Conservation (phyloP, 805 yeast species). For the Candida coquimbonensis region DNA sequence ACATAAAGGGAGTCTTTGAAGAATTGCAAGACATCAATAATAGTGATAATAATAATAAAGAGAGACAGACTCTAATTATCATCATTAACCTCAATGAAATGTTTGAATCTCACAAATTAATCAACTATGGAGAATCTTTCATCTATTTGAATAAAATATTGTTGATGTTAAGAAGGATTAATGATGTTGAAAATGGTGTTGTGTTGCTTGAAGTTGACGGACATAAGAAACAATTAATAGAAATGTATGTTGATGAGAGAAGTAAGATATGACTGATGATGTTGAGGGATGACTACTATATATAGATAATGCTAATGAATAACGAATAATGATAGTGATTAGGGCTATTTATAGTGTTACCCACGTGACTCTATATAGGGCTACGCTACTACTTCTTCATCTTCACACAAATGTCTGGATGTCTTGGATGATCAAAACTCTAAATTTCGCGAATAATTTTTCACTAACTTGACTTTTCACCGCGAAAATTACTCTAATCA, state of each 20-base stretch:
- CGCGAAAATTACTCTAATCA: too few species aligned
- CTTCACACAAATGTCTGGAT: too few species aligned
- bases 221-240: not conserved
- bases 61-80: not conserved
- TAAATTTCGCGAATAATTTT: not conserved
- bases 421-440: too few species aligned
- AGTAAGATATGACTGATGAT: not conserved
- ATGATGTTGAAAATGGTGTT: not conserved
- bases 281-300: too few species aligned
- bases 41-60: not conserved
- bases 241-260: not conserved
- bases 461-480: not conserved
- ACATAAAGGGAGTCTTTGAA: not conserved
- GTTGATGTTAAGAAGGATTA: not conserved
- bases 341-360: too few species aligned
- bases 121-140: not conserved
- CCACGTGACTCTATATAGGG: too few species aligned
- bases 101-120: not conserved
- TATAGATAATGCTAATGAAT: too few species aligned
- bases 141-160: not conserved
- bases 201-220: slow-evolving; percentile 1
- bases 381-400: too few species aligned
- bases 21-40: not conserved
- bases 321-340: too few species aligned
- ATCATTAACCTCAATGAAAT: not conserved